These are phyloP conservation scores for Lachancea quebecensis DNA, from an alignment of 805 yeast species.

Conservation along the genomic window DNA sequence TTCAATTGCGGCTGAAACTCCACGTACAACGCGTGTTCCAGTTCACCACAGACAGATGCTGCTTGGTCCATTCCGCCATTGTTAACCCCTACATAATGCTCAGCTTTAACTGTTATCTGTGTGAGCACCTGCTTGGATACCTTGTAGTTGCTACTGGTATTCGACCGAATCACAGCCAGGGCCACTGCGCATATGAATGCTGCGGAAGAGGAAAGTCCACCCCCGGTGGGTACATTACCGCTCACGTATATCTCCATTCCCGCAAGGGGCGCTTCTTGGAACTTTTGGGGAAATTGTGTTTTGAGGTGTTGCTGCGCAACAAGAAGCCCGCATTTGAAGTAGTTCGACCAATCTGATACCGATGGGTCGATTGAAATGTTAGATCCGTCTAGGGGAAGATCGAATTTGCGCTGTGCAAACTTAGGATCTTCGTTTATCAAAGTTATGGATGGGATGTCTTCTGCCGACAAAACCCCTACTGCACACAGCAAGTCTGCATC, in stretches of 20 bases:
- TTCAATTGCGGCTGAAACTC: constrained; percentile 52
- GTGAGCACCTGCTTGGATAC: constrained; percentile 49
- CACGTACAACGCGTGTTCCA: constrained; percentile 49
- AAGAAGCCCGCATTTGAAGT: constrained; percentile 56
- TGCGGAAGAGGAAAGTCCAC: constrained; percentile 66
- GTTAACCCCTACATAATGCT: constrained; percentile 66
- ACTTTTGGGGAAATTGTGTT: constrained; percentile 27
- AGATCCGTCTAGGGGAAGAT: constrained; percentile 36
- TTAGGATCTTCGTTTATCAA: constrained; percentile 32
- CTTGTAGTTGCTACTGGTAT: constrained; percentile 33
- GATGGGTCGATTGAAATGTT: constrained; percentile 42
- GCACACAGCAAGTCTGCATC: constrained; percentile 57
- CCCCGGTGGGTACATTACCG: constrained; percentile 67
- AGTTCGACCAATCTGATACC: constrained; percentile 56
- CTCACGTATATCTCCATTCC: constrained; percentile 50
- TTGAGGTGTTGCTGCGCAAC: constrained; percentile 49
- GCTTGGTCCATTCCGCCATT: constrained; percentile 80
- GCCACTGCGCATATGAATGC: constrained; percentile 65
- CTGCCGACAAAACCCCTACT: constrained; percentile 29
- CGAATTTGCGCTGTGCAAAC: constrained; percentile 34
- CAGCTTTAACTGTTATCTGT: constrained; percentile 54
- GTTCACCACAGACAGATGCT: constrained; percentile 60
- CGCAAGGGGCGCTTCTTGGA: constrained; percentile 28
- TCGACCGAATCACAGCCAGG: constrained; percentile 47
- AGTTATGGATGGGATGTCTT: constrained; percentile 22